phyloP scores from a whole-genome alignment of 106 monocot genomes.

The Chionographis japonica region DNA sequence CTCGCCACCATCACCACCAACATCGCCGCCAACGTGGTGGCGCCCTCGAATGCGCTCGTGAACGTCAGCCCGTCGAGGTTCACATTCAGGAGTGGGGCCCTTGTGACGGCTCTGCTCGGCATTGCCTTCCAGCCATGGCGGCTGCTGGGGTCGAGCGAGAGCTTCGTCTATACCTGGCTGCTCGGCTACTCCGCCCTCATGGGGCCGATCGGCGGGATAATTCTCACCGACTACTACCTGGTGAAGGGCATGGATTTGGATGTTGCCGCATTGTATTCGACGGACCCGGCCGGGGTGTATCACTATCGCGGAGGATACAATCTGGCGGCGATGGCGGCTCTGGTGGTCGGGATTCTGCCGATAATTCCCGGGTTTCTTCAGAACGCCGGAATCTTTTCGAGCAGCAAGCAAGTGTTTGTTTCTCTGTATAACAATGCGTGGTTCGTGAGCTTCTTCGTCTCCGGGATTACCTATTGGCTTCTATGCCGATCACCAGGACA shows the following conservation, averaged over 20 bases:
- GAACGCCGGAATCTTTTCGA: conserved; percentile 50
- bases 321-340: conserved; percentile 47
- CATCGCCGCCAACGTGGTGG: conserved; percentile 90
- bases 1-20: conserved; percentile 94
- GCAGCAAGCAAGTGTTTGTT: conserved; percentile 23
- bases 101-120: conserved; percentile 67
- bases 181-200: conserved; percentile 83
- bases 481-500: conserved; percentile 5
- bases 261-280: conserved; percentile 53
- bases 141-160: conserved; percentile 77
- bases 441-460: conserved; percentile 76
- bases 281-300: conserved; percentile 25
- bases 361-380: conserved; percentile 72
- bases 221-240: conserved; percentile 76
- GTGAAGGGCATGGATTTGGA: conserved; percentile 59
- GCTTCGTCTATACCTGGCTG: conserved; percentile 91
- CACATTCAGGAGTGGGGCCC: conserved; percentile 66
- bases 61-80: conserved; percentile 50
- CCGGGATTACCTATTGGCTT: conserved; percentile 61
- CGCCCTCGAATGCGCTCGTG: conserved; percentile 82
- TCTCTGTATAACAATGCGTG: conserved; percentile 74
- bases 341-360: conserved; percentile 58
- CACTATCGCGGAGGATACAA: conserved; percentile 59
- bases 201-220: conserved; percentile 73
- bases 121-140: conserved; percentile 81